Evolutionary conservation across 345 rosid genomes (phyloP), one percentile per base, ranked within the genome.

Genomic region (Orychophragmus violaceus): DNA sequence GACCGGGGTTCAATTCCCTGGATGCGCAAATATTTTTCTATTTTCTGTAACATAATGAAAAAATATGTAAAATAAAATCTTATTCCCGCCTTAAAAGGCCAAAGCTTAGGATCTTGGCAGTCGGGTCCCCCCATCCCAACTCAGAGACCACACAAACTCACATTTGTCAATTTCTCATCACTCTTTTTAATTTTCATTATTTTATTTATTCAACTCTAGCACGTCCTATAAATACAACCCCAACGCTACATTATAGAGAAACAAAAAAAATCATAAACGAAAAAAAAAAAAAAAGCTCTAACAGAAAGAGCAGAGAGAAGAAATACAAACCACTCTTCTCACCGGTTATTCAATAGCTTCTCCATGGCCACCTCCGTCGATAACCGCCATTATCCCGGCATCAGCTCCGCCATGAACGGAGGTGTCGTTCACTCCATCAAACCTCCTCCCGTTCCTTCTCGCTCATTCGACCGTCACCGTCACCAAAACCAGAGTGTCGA

Each of bases 301-400:
- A 10, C 1, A n/a, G 1, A 14, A n/a, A 19, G n/a, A n/a, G n/a
- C n/a, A n/a, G n/a, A n/a, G n/a, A n/a, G n/a, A 16, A 39, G 2
- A 23, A 23, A 59, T 24, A 17, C 37, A 30, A 46, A 55, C 1
- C 19, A 6, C 46, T 60, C 32, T 61, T 59, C 32, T 53, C 27
- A 12, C 44, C 55, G 51, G 50, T 48, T 3, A 54, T 53, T 7
- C 33, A 35, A 59, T 28, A 23, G 44, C 64, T 50, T 24, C 24
- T 23, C 37, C 59, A 89, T 93, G 98, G 87, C 94, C 48, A 87
- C 97, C 57, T 86, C 86, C 0, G 91, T 93, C 50, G 89, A 82
- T 13, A 90, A 90, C 77, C 87, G 91, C 49, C 96, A 82, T 48
- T 88, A 76, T 50, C 71, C 78, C 33, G 81, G 59, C 71, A 81